A percentile compares a stretch with the other conserved stretches of the same genome.
phyloP scores from a whole-genome alignment of 345 rosid species.

The Linum tenue region DNA sequence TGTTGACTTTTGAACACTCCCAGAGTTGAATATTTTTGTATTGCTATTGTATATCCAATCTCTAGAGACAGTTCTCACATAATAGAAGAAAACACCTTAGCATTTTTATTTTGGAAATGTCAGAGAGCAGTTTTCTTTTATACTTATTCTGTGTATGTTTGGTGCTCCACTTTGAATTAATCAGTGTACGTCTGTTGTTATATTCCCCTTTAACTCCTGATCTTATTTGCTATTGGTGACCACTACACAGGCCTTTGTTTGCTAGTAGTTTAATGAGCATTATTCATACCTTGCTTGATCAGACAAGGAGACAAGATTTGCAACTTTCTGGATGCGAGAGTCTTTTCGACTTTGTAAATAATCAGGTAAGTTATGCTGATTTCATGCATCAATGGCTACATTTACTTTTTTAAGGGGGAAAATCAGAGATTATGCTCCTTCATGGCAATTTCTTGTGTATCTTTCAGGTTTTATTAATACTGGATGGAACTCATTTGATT shows the following conservation, averaged over 20 bases:
- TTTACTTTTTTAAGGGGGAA: background rate
- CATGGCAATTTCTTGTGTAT: slow-evolving; percentile 6
- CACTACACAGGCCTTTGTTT: slow-evolving; percentile 61
- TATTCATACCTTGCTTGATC: slow-evolving; percentile 70
- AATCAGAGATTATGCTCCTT: background rate
- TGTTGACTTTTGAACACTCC: no score
- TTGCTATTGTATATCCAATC: no score
- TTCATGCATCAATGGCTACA: background rate
- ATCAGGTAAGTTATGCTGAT: slow-evolving; percentile 53
- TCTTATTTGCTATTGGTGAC: slow-evolving; percentile 3
- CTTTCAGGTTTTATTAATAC: slow-evolving; percentile 3
- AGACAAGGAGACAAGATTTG: slow-evolving; percentile 67
- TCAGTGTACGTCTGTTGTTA: background rate
- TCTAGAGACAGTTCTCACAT: no score
- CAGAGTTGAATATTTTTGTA: no score
- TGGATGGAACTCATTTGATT: slow-evolving; percentile 18
- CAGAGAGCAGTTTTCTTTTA: background rate
- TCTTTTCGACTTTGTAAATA: slow-evolving; percentile 81
- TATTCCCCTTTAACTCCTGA: background rate
- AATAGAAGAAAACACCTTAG: background rate
- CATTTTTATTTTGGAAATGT: background rate
- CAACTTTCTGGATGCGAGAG: slow-evolving; percentile 73
- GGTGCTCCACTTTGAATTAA: slow-evolving; percentile 7
- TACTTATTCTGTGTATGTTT: slow-evolving; percentile 4
- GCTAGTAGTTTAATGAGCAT: slow-evolving; percentile 78